These are phyloP conservation scores for Arachnopeziza araneosa DNA, from an alignment of 2,329 filamentous ascomycete species.

Conservation along the genomic window DNA sequence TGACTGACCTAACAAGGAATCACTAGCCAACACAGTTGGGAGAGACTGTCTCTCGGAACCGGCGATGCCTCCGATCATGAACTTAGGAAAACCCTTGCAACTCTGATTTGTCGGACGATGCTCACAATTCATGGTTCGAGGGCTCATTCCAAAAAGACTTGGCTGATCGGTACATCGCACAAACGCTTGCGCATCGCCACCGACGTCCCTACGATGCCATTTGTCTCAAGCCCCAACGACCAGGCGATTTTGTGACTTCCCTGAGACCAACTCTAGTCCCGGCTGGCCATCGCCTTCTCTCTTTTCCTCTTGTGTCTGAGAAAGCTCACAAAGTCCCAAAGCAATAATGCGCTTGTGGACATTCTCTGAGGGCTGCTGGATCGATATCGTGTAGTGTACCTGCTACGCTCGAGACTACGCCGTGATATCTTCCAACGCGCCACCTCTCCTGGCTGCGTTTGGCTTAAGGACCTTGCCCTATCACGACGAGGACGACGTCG, in stretches of 20 bases:
- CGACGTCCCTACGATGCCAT: neutral
- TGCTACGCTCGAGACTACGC: neutral
- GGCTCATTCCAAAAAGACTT: neutral
- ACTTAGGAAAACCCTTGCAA: neutral
- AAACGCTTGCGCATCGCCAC: neutral
- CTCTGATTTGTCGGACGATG: neutral
- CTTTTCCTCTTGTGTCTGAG: neutral
- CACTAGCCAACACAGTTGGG: neutral
- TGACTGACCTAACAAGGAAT: neutral
- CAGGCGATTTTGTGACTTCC: neutral
- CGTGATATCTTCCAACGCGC: neutral
- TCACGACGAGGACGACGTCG: neutral
- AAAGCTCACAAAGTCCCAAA: neutral
- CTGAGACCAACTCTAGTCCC: neutral
- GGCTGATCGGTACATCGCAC: neutral
- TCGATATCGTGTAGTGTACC: neutral
- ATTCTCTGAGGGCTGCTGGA: slow-evolving; percentile 4
- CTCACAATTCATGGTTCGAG: neutral
- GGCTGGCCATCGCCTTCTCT: neutral
- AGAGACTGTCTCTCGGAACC: neutral
- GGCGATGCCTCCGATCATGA: neutral
- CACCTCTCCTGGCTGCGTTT: neutral
- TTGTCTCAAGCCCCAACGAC: neutral
- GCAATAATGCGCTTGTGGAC: slow-evolving; percentile 6
- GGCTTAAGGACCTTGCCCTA: neutral